Percentiles rank a stretch among this genome's conserved stretches.
These are phyloP conservation scores for Erodium maritimum DNA, from an alignment of 345 rosid genomes.

Conservation along the genomic window DNA sequence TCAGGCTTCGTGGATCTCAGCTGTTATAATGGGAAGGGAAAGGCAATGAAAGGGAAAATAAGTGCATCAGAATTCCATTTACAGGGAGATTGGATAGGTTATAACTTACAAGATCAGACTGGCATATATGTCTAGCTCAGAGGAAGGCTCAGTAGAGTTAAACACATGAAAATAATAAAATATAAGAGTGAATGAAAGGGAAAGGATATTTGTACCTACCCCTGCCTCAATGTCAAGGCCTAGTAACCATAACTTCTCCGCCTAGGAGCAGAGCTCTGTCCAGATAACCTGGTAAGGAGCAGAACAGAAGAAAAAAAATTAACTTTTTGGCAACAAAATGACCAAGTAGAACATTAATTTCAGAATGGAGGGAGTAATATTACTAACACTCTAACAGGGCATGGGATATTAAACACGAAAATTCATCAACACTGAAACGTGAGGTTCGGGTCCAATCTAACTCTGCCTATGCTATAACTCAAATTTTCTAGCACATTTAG, in stretches of 20 bases:
- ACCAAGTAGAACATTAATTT: background rate
- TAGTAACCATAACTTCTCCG: slow-evolving; percentile 87
- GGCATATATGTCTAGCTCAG: slow-evolving; percentile 21
- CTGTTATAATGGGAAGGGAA: slow-evolving; percentile 74
- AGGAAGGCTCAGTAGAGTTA: slow-evolving; percentile 14
- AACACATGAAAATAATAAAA: slow-evolving; percentile 5
- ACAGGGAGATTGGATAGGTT: slow-evolving; percentile 48
- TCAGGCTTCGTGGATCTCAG: slow-evolving; percentile 88
- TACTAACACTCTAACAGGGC: background rate
- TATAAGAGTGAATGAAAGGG: slow-evolving; percentile 7
- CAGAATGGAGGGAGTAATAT: background rate
- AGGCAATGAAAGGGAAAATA: slow-evolving; percentile 56
- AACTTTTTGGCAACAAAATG: slow-evolving; percentile 5
- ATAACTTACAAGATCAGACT: slow-evolving; percentile 33
- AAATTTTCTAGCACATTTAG: background rate
- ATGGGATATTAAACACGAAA: too few relatives aligned
- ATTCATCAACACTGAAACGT: too few relatives aligned
- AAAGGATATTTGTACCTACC: slow-evolving; percentile 31
- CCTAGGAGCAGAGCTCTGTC: slow-evolving; percentile 63
- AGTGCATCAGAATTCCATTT: slow-evolving; percentile 63
- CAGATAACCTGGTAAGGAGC: slow-evolving; percentile 71
- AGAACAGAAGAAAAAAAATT: slow-evolving; percentile 3
- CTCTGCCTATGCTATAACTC: background rate
- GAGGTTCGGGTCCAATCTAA: background rate
- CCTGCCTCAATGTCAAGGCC: slow-evolving; percentile 30